Evolutionary conservation across 352 stramenopile genomes (phyloP), one percentile per base, ranked within the genome.

Genomic region (Pythium angustatum): DNA sequence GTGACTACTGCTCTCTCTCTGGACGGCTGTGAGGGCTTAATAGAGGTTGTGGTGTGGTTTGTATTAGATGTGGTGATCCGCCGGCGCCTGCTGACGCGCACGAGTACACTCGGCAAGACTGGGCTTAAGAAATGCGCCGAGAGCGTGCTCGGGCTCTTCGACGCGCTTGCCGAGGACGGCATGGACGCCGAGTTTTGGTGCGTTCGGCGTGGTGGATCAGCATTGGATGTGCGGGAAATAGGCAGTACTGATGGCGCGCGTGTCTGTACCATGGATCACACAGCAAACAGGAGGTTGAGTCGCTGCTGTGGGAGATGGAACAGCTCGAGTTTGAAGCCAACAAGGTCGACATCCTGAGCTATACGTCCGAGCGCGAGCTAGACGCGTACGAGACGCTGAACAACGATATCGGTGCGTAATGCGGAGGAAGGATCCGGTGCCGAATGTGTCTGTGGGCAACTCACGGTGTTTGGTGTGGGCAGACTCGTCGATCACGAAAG

Each of bases 281-380:
- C 49, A 87, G 78, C 60, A 87, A 85, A 63, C 74, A 85, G 36
- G 82, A 90, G 58, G 73, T 93, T 53, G 85, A 93, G 44, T 59
- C 74, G 57, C 72, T 94, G n/a, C 71, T 94, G 31, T 96, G 87
- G 87, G 87, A 96, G 59, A 75, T 96, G 61, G 85, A 94, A 58
- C 81, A 94, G 66, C 64, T 94, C 10, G 80, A 94, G 71, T 89
- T 91, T 28, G 87, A 96, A 57, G 85, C 87, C 21, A 88, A 81
- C 49, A 93, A 93, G 70, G 90, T 83, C 21, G 75, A 89, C 45
- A 85, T 94, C 28, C 76, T 90, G 68, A 87, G 84, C 66, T 90
- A 84, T 68, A 96, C 85, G 67, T 90, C 81, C 36, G 74, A 92
- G 62, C 78, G 82, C 15, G 87, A 96, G 66, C 71, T 96, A 19